phyloP scores from a whole-genome alignment of 139 green algal genomes.

The Gonium pectorale region DNA sequence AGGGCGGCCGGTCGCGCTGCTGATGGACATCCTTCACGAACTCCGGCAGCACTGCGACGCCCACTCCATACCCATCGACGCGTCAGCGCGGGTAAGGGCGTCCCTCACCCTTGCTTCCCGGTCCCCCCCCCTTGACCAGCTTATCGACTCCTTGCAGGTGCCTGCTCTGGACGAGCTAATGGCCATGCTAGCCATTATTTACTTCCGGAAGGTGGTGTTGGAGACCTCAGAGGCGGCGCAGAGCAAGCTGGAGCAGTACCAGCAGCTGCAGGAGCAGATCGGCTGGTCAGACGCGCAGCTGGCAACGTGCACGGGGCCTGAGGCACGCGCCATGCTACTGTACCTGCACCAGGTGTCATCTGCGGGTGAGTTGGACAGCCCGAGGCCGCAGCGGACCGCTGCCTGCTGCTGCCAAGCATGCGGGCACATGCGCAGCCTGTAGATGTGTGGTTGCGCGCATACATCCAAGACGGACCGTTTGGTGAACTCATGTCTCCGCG shows the following conservation, averaged over 20 bases:
- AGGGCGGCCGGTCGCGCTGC: background rate
- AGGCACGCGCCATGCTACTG: constrained; percentile 43
- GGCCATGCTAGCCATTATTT: constrained; percentile 51
- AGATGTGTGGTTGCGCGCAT: too few relatives aligned
- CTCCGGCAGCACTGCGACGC: constrained; percentile 13
- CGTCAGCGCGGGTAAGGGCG: background rate
- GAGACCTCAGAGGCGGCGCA: constrained; percentile 28
- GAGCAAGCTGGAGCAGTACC: constrained; percentile 40
- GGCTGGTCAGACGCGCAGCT: constrained; percentile 43
- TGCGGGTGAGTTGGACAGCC: background rate
- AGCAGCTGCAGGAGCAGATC: constrained; percentile 42
- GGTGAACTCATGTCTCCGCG: too few relatives aligned
- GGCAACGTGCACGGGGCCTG: constrained; percentile 35
- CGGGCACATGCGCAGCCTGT: too few relatives aligned
- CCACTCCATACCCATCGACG: background rate
- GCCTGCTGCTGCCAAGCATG: too few relatives aligned
- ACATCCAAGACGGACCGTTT: too few relatives aligned
- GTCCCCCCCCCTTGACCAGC: background rate
- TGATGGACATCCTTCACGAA: constrained; percentile 35
- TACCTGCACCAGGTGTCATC: constrained; percentile 44
- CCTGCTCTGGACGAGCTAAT: constrained; percentile 33
- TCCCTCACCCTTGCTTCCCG: background rate
- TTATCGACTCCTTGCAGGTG: constrained; percentile 42
- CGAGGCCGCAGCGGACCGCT: too few relatives aligned
- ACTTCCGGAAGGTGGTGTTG: constrained; percentile 47